Evolutionary conservation across 2,329 filamentous ascomycete species (phyloP), one percentile per base, ranked within the genome.

Genomic region (Epicoccum sorghinum): DNA sequence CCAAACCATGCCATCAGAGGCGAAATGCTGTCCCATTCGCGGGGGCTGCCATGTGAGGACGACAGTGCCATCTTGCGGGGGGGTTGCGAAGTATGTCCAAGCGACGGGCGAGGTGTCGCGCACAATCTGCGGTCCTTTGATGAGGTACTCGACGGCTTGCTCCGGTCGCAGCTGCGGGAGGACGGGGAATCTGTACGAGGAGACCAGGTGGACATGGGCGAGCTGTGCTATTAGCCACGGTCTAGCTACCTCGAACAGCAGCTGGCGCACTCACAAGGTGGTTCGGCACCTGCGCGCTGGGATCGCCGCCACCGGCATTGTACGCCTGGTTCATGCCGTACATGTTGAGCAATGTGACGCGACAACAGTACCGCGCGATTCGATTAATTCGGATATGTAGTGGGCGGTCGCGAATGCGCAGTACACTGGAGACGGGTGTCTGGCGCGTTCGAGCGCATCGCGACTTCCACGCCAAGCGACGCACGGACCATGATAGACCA

Each of bases 1-100:
- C 93, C 93, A 99, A 14, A 97, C 82, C 73, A 93, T 96, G 41
- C 95, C 95, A 78, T 99, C 93, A 32, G 89, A 96, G 7, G 93
- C 88, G 71, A 93, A 96, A 66, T 87, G 88, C 1, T 84, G 86
- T 53, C 87, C 84, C 65, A 87, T 83, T 47, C 68, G 68, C 47
- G 89, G 80, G 2, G 93, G 89, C 73, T 97, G 92, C 93, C 93
- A 98, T 47, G 89, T 89, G 59, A 98, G 81, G 71, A 95, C 85
- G 39, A 96, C 84, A 7, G 88, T 89, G 51, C 92, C 92, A 75
- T 96, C 91, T 47, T 83, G 65, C 13, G 74, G 83, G 9, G 93
- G 93, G 47, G 86, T 84, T 66, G 95, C 87, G 52, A 98, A 85
- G 74, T 93, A 96, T 40, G 89, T 93, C 93, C 93, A 99, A 77